Evolutionary conservation across 2,329 filamentous ascomycete species (phyloP), one percentile per base, ranked within the genome.

Genomic region (Alternaria hordeiaustralica): DNA sequence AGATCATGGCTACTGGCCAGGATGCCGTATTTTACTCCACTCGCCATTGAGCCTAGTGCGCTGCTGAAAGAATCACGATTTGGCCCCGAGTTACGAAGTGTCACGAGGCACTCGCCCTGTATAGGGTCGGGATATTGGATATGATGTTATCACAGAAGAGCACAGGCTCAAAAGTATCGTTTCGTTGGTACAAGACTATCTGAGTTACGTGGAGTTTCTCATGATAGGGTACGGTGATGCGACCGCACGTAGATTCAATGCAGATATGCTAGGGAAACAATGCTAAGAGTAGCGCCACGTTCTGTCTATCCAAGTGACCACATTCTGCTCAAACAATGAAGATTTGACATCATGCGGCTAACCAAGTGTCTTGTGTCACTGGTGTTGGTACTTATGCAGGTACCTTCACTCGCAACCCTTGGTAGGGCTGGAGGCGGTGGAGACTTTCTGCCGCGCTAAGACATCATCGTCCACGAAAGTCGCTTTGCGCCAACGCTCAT

Each of bases 351-450:
- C 1, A 56, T 51, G 2, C 21, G 13, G 23, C n/a, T 13, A 25
- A 13, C 25, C 11, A 20, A 47, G 21, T 28, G 4, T 49, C 18
- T 12, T 7, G 26, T 55, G 41, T 57, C 30, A 46, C 26, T 30
- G 49, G 33, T 45, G 18, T 20, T 26, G 10, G 33, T 36, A 23
- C 26, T 44, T 49, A 51, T 64, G 54, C 58, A 58, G 50, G 54
- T 66, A 60, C 61, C 46, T 55, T 46, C 61, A 55, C 47, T 15
- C 45, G 50, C 44, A 33, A 47, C 28, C 23, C 25, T 25, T 51
- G 54, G 63, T 73, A 76, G 65, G 74, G 75, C 75, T 76, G 72
- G 75, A 73, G 71, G 75, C 74, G 74, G 74, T 75, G 69, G 71
- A 58, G 36, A 47, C 33, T 50, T 69, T 74, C 67, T 67, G 64